Base-by-base conservation (phyloP, 2,329 filamentous ascomycete genomes). In the Balansia obtecta region DNA sequence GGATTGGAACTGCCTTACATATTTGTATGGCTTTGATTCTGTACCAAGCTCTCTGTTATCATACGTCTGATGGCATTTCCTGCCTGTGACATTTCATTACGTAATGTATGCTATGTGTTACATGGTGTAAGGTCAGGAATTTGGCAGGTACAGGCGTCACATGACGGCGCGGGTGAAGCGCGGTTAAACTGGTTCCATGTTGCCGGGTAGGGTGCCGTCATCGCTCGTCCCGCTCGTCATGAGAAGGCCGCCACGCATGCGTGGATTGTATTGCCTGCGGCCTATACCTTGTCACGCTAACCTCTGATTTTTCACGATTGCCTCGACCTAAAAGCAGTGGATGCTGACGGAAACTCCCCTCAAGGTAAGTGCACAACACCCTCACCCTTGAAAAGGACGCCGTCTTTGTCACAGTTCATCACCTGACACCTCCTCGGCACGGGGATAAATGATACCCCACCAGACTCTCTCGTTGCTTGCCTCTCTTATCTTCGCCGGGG, bases 151-250 rank as follows among this genome's bases (percentile, higher is more conserved):
- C 54, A 55, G 54, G 53, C 57, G 54, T 66, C 64, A 66, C 62
- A 62, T 64, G 64, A 64, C 52, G 37, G 20, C 5, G 12, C 56
- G 62, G 61, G 30, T 57, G 52, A 63, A 57, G 53, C 37, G 46
- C 63, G 59, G 57, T 46, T 60, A 62, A 63, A 55, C 45, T 22
- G 40, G 30, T n/a, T n/a, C 16, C 46, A 40, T 7, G 39, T 50
- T 50, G 48, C 48, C 48, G 38, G 53, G 46, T 45, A 49, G 52
- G 46, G 59, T 63, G 60, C 63, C 62, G 63, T 66, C 63, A 65
- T 65, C 60, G 56, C 51, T 52, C 56, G 40, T 50, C 51, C 48
- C 43, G 18, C 34, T 37, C 37, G 16, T 4, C 42, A 30, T 20
- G 12, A 30, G 42, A 13, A 11, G 39, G 18, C 39, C 39, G 39